These are phyloP conservation scores for Bryoglossum gracile DNA, from an alignment of 495 filamentous ascomycete genomes.

Conservation along the genomic window DNA sequence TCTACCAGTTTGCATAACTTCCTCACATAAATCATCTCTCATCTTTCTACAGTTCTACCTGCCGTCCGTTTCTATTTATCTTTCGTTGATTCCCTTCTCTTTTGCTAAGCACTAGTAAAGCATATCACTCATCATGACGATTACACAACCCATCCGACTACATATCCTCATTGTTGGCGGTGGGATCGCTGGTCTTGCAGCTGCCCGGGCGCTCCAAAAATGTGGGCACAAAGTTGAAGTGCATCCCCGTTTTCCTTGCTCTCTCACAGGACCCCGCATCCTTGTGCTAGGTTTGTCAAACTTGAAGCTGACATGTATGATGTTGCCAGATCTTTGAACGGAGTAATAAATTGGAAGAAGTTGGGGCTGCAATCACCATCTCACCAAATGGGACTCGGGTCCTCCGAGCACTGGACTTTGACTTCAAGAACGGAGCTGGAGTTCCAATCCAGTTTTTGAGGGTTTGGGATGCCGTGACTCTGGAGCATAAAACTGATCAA, in stretches of 20 bases:
- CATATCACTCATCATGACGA: too few species aligned
- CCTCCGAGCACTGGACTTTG: slow-evolving; percentile 35
- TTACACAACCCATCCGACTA: neutral
- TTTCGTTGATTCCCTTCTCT: too few species aligned
- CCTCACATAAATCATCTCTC: too few species aligned
- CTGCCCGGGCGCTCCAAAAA: slow-evolving; percentile 44
- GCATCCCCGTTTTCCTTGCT: neutral
- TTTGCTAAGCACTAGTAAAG: too few species aligned
- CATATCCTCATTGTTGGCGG: slow-evolving; percentile 44
- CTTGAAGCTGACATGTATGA: too few species aligned
- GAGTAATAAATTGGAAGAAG: slow-evolving; percentile 41
- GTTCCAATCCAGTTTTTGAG: slow-evolving; percentile 3
- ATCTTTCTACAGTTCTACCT: too few species aligned
- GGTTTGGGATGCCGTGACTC: neutral
- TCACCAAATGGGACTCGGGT: slow-evolving; percentile 44
- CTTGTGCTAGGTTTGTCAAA: too few species aligned
- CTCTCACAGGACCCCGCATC: too few species aligned
- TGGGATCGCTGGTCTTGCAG: slow-evolving; percentile 45
- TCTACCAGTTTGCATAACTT: too few species aligned
- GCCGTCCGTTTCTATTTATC: too few species aligned
- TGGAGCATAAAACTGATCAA: neutral
- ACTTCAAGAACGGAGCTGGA: slow-evolving; percentile 25
- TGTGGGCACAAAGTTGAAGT: slow-evolving; percentile 45
- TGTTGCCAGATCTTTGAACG: slow-evolving; percentile 48
- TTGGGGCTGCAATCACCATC: slow-evolving; percentile 45